Conservation (phyloP, 2,329 filamentous ascomycete species). For the Kalmusia sp. region DNA sequence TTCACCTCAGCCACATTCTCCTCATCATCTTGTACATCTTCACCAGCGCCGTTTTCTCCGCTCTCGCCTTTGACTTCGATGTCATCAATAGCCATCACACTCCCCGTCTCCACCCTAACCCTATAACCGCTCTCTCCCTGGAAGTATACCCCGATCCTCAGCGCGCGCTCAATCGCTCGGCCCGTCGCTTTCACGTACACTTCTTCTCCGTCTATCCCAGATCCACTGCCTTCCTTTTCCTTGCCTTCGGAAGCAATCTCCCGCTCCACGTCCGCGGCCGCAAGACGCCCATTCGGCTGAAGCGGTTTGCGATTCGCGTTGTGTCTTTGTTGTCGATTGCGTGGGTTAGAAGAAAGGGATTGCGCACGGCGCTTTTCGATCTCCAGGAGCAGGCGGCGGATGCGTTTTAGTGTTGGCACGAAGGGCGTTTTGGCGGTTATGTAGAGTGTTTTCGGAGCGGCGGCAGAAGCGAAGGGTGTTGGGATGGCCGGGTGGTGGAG, state of each 20-base stretch:
- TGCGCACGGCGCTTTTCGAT: constrained; percentile 60
- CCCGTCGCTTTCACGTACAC: constrained; percentile 71
- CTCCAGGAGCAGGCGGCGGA: constrained; percentile 67
- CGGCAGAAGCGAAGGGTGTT: constrained; percentile 59
- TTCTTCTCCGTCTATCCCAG: constrained; percentile 48
- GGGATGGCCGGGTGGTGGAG: constrained; percentile 64
- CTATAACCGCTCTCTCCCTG: constrained; percentile 65
- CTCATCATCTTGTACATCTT: constrained; percentile 4
- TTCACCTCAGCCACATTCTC: constrained; percentile 17
- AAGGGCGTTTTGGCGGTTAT: constrained; percentile 71
- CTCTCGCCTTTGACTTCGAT: constrained; percentile 51
- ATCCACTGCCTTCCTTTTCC: constrained; percentile 15
- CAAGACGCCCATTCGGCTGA: constrained; percentile 32
- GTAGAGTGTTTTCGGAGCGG: constrained; percentile 67
- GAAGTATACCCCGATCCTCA: constrained; percentile 71
- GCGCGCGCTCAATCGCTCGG: constrained; percentile 68
- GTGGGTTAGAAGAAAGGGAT: constrained; percentile 22
- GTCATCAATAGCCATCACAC: constrained; percentile 72
- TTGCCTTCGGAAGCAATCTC: constrained; percentile 32
- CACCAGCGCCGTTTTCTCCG: constrained; percentile 9
- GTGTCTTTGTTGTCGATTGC: background rate
- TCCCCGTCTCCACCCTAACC: constrained; percentile 68
- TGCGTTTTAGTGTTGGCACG: constrained; percentile 71
- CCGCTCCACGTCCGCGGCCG: constrained; percentile 37
- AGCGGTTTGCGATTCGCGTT: background rate